Evolutionary conservation across 78 protist genomes (phyloP).

Genomic region (Pigoraptor vietnamica): DNA sequence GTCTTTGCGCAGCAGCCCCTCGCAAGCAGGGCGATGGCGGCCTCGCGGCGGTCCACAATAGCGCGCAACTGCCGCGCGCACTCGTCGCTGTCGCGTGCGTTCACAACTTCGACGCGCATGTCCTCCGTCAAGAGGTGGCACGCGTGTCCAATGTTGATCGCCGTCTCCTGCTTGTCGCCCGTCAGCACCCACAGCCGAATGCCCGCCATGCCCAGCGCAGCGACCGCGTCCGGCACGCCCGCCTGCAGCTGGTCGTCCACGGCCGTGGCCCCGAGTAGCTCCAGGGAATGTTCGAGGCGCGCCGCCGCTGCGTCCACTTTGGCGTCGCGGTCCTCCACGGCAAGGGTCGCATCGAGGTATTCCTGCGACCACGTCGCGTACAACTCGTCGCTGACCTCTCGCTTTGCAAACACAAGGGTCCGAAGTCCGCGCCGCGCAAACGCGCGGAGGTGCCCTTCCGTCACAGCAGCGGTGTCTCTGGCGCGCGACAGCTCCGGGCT

Average conservation of each 20-base stretch:
- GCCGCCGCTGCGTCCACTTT: conserved; percentile 46
- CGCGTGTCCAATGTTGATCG: conserved; percentile 90
- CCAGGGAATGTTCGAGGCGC: conserved; percentile 22
- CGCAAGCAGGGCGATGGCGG: not conserved
- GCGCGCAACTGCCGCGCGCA: not conserved
- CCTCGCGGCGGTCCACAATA: not conserved
- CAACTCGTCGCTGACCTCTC: not conserved
- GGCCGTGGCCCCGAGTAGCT: conserved; percentile 71
- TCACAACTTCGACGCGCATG: conserved; percentile 56
- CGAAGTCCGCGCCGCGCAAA: not conserved
- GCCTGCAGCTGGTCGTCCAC: conserved; percentile 42
- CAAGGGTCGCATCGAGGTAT: not conserved
- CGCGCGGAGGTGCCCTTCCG: not conserved
- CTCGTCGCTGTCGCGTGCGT: conserved; percentile 7
- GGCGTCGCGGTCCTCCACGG: not conserved
- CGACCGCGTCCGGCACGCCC: conserved; percentile 41
- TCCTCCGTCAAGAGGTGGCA: conserved; percentile 45
- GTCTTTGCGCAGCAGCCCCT: not conserved
- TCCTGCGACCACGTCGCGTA: not conserved
- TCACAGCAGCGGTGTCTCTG: not conserved
- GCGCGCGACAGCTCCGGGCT: not conserved
- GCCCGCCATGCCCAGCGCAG: conserved; percentile 26
- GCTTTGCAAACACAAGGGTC: not conserved
- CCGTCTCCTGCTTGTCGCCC: conserved; percentile 97
- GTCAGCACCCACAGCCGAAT: conserved; percentile 81